phyloP scores from a whole-genome alignment of 495 filamentous ascomycete genomes.

The Hamigera avellanea region DNA sequence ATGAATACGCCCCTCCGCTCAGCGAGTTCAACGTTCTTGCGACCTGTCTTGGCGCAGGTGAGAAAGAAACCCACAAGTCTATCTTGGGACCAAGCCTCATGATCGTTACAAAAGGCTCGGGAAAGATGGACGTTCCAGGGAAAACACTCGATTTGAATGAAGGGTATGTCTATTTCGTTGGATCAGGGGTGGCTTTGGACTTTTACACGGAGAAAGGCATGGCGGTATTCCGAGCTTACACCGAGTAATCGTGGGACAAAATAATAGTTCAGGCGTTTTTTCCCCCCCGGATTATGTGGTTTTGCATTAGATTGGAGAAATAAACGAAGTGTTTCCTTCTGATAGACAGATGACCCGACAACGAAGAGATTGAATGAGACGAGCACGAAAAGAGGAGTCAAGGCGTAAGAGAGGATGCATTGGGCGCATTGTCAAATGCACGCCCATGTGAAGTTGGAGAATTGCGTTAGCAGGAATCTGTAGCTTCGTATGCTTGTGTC shows the following conservation, averaged over 20 bases:
- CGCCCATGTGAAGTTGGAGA: no score
- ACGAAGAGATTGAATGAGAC: no score
- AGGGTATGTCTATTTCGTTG: conserved; percentile 59
- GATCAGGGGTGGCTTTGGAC: conserved; percentile 41
- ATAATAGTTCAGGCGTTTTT: no score
- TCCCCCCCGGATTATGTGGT: no score
- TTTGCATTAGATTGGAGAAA: no score
- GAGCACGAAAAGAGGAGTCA: no score
- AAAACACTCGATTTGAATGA: conserved; percentile 43
- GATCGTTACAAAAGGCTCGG: conserved; percentile 51
- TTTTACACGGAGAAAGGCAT: conserved; percentile 37
- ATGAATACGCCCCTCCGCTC: conserved; percentile 55
- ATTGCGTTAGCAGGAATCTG: no score
- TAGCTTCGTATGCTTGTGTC: no score
- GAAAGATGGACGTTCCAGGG: conserved; percentile 43
- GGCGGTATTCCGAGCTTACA: conserved; percentile 45
- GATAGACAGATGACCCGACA: no score
- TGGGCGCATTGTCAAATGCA: no score
- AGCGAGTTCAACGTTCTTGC: conserved; percentile 62
- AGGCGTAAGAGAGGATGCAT: no score
- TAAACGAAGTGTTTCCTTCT: no score
- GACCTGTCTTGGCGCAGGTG: conserved; percentile 41
- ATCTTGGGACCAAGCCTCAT: conserved; percentile 54
- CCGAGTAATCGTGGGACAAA: conserved; percentile 29
- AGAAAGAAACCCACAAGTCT: conserved; percentile 44